Evolutionary conservation across 306 rosid species (phyloP), one percentile per base, ranked within the genome.

Genomic region (Abrus precatorius): DNA sequence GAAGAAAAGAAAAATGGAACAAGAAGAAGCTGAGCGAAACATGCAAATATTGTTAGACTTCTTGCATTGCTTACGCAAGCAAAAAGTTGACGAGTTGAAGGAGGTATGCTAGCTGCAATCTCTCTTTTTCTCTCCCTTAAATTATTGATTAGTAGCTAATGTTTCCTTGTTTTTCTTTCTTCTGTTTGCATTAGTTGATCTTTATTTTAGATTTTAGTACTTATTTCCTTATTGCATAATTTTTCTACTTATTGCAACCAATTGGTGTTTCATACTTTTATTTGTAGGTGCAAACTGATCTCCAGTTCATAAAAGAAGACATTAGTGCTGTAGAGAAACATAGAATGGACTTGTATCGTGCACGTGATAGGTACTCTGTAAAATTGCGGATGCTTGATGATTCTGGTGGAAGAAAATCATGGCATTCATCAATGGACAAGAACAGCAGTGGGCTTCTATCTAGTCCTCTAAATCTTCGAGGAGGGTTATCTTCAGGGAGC

Each of bases 1-100:
- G 78, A 95, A 93, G 87, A 95, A 93, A 89, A 90, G 94, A 85
- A 95, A 95, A 88, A 95, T 93, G 97, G 97, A 95, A 80, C 99
- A 95, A 86, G 99, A 95, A 86, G 98, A 93, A 85, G 94, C 99
- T 4, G 97, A 91, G 82, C 89, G 94, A 93, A 95, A 95, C 80
- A 90, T 95, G 99, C 95, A 95, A 84, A 92, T 95, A 72, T 82
- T 95, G 83, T 79, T 92, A 5, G 98, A 93, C 73, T 95, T 95
- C 88, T 87, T 95, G 90, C 89, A 90, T 84, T 90, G 96, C 83
- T 84, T 93, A 74, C 91, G 97, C 81, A 92, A 87, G 89, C 97
- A 95, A 80, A 95, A 95, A 84, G 82, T 88, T 77, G 94, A 88
- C 3, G 97, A 93, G 88, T 86, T 95, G 73, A 89, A 80, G 61